Conservation (phyloP, 345 rosid species). For the Sonneratia alba region DNA sequence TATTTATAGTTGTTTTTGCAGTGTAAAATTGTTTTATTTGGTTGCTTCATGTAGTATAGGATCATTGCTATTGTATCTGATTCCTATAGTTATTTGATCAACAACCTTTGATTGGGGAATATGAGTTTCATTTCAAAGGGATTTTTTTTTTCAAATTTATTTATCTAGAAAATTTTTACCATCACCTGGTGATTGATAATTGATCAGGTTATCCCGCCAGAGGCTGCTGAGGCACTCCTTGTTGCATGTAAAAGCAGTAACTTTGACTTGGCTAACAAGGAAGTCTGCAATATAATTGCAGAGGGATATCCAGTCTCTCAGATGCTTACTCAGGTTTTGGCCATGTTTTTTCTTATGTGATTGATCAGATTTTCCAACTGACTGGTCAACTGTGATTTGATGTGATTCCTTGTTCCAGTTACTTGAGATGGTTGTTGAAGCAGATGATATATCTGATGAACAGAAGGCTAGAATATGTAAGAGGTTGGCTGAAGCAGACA, state of each 20-base stretch:
- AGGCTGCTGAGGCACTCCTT: slow-evolving; percentile 51
- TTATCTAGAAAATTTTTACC: not conserved
- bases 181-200: slow-evolving; percentile 2
- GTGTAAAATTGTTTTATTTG: too few relatives aligned
- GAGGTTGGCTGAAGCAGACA: slow-evolving; percentile 49
- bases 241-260: slow-evolving; percentile 72
- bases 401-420: slow-evolving; percentile 32
- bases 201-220: slow-evolving; percentile 60
- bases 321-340: slow-evolving; percentile 66
- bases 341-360: slow-evolving; percentile 2
- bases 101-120: too few relatives aligned
- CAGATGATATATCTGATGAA: slow-evolving; percentile 67
- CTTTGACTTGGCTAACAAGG: slow-evolving; percentile 82
- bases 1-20: too few relatives aligned
- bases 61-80: not conserved
- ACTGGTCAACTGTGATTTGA: slow-evolving; percentile 26
- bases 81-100: not conserved
- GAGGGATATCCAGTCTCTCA: slow-evolving; percentile 93
- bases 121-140: not conserved
- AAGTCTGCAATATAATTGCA: slow-evolving; percentile 64
- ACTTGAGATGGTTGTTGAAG: slow-evolving; percentile 54
- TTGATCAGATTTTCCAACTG: not conserved
- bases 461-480: slow-evolving; percentile 90
- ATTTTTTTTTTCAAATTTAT: not conserved
- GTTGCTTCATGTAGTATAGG: too few relatives aligned